Percentiles rank a stretch among this genome's conserved stretches.
Conservation (phyloP, 768 basidiomycete species). For the Lactarius tabidus region DNA sequence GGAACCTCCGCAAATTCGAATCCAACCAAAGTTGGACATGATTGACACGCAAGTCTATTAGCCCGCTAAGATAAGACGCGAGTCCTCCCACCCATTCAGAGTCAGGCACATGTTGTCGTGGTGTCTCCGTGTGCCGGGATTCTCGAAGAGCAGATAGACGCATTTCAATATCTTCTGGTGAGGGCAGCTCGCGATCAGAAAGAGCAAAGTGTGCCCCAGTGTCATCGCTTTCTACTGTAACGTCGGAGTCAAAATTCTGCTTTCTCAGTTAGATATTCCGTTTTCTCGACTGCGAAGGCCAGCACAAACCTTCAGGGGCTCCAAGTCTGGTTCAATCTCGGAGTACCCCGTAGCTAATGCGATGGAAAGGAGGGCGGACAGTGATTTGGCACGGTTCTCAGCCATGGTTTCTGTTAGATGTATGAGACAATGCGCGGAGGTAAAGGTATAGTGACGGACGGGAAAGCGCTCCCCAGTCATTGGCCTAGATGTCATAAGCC, state of each 20-base stretch:
- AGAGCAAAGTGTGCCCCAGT: constrained; percentile 34
- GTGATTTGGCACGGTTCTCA: constrained; percentile 39
- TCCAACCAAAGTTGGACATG: constrained; percentile 53
- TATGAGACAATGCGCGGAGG: not conserved
- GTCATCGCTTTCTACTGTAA: constrained; percentile 39
- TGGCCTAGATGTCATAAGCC: constrained; percentile 38
- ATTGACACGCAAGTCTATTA: constrained; percentile 42
- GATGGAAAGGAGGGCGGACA: constrained; percentile 40
- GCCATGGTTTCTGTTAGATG: constrained; percentile 44
- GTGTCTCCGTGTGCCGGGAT: constrained; percentile 32
- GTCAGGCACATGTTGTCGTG: constrained; percentile 39
- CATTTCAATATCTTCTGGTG: constrained; percentile 29
- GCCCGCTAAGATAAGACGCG: constrained; percentile 34
- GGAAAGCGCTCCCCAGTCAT: constrained; percentile 62
- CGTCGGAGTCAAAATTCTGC: constrained; percentile 52
- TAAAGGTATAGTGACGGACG: constrained; percentile 39
- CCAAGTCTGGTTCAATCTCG: constrained; percentile 43
- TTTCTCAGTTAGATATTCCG: not conserved
- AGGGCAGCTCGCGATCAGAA: constrained; percentile 26
- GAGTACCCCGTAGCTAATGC: constrained; percentile 47
- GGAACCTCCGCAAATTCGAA: constrained; percentile 47
- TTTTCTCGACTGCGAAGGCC: no score
- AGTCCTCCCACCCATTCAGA: constrained; percentile 41
- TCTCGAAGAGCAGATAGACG: constrained; percentile 28
- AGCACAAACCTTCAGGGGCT: constrained; percentile 46